phyloP scores from a whole-genome alignment of 805 yeast genomes.

The Wickerhamiella occidentalis region DNA sequence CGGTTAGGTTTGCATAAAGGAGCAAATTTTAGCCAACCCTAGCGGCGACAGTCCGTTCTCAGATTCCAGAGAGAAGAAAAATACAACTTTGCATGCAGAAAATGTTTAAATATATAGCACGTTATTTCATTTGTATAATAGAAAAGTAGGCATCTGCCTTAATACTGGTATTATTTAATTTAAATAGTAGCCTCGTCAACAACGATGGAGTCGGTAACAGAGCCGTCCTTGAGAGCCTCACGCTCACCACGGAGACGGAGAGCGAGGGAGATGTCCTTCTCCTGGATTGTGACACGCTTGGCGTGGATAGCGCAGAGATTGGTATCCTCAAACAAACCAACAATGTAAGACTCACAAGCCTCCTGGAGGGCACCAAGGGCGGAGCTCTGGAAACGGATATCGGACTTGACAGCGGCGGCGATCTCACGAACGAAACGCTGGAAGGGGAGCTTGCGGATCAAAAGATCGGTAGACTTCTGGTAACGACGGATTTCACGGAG shows the following conservation, averaged over 20 bases:
- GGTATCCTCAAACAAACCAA: constrained; percentile 77
- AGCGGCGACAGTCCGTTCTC: too few species aligned
- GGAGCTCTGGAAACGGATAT: constrained; percentile 72
- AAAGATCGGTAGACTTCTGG: constrained; percentile 78
- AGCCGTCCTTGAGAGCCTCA: constrained; percentile 20
- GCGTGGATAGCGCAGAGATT: constrained; percentile 89
- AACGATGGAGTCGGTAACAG: constrained; percentile 1
- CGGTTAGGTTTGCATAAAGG: neutral
- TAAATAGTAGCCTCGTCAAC: constrained; percentile 5
- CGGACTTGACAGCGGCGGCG: constrained; percentile 54
- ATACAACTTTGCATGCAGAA: neutral
- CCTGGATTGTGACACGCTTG: constrained; percentile 85
- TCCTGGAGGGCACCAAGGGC: constrained; percentile 88
- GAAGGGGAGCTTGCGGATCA: constrained; percentile 82
- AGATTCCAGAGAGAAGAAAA: too few species aligned
- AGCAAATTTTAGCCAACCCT: neutral
- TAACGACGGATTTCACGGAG: constrained; percentile 86
- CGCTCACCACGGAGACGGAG: constrained; percentile 89
- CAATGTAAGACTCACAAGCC: constrained; percentile 81
- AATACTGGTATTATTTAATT: constrained; percentile 3
- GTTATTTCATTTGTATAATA: neutral
- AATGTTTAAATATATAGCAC: neutral
- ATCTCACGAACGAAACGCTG: constrained; percentile 84
- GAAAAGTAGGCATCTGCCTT: neutral
- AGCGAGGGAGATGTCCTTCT: constrained; percentile 83